phyloP scores from a whole-genome alignment of 331 rosid genomes.

The Rhamnella rubrinervis region DNA sequence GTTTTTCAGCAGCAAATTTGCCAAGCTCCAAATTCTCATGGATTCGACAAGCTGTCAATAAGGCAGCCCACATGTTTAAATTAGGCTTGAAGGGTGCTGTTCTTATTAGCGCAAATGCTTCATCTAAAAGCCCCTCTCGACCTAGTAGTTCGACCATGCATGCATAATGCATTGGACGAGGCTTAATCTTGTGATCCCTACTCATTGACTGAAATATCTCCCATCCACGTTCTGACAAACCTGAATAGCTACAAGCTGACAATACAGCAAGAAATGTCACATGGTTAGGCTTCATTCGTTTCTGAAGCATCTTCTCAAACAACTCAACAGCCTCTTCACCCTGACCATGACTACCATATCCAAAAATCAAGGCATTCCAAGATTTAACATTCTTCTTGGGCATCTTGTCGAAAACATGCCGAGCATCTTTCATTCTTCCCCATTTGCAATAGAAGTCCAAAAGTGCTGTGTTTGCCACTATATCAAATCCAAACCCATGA shows the following conservation, averaged over 20 bases:
- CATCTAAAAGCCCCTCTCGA: constrained; percentile 71
- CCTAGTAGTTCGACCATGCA: constrained; percentile 91
- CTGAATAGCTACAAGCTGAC: constrained; percentile 84
- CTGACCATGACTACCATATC: constrained; percentile 80
- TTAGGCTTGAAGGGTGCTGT: constrained; percentile 76
- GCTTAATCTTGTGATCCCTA: constrained; percentile 64
- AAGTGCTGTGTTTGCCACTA: constrained; percentile 80
- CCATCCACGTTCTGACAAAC: constrained; percentile 75
- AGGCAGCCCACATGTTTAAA: constrained; percentile 83
- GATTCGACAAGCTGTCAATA: constrained; percentile 82
- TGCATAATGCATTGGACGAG: constrained; percentile 89
- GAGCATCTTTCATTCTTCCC: constrained; percentile 87
- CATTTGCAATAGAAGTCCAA: constrained; percentile 92
- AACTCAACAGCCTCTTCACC: constrained; percentile 70
- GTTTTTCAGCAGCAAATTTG: constrained; percentile 67
- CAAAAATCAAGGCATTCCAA: constrained; percentile 89
- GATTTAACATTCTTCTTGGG: constrained; percentile 61
- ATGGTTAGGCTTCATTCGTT: constrained; percentile 67
- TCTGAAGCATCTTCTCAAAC: constrained; percentile 75
- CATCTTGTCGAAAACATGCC: constrained; percentile 70
- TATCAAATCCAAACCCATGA: constrained; percentile 69
- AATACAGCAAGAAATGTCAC: constrained; percentile 81
- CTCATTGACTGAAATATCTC: constrained; percentile 69
- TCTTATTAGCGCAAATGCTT: constrained; percentile 62
- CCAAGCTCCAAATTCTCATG: constrained; percentile 75